These are phyloP conservation scores for Nakazawaea holstii DNA, from an alignment of 805 yeast species.

Conservation along the genomic window DNA sequence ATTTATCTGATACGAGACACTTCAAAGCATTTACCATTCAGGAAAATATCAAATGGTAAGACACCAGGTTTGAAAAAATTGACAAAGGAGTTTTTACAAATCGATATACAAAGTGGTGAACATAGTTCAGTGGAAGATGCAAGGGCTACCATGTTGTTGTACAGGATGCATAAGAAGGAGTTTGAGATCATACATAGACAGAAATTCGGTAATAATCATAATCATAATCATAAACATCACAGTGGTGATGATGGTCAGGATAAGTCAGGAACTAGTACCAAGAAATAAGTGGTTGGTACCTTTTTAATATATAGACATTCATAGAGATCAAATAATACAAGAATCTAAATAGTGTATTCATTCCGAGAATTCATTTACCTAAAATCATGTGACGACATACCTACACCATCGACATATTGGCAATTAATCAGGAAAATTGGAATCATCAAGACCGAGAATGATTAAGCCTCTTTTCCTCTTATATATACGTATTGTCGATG, in stretches of 20 bases:
- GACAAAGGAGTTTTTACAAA: constrained; percentile 46
- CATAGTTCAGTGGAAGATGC: constrained; percentile 94
- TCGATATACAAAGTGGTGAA: constrained; percentile 64
- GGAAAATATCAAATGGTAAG: constrained; percentile 56
- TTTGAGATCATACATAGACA: constrained; percentile 42
- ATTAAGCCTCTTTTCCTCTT: no score
- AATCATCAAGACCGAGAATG: no score
- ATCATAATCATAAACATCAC: no score
- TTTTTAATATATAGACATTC: no score
- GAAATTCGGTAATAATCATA: constrained; percentile 16
- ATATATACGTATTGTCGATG: no score
- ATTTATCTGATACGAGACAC: constrained; percentile 66
- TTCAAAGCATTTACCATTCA: constrained; percentile 52
- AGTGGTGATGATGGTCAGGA: background rate
- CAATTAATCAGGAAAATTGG: no score
- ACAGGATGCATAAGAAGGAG: constrained; percentile 53
- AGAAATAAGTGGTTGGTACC: no score
- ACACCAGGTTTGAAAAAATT: constrained; percentile 71
- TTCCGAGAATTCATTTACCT: no score
- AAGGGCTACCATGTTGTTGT: constrained; percentile 79
- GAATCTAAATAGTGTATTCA: no score
- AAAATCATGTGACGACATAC: no score
- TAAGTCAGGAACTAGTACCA: background rate
- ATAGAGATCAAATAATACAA: no score
- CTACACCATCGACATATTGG: no score